Base-by-base conservation (phyloP, 306 rosid species). In the Luffa acutangula region DNA sequence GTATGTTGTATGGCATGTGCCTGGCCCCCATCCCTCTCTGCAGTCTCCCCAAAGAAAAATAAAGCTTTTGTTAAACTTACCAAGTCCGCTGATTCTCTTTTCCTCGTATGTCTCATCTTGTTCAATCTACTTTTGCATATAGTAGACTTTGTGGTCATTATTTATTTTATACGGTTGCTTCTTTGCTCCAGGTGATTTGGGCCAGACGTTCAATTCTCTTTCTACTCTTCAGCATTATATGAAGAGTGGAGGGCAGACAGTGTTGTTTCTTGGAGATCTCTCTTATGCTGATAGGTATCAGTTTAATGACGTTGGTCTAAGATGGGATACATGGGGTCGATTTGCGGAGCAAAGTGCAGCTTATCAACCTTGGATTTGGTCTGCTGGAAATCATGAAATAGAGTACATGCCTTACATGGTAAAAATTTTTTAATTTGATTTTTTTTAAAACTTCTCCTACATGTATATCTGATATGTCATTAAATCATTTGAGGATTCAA, bases 281-380 rank as follows among this genome's bases (percentile, higher is more conserved):
- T 82, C 97, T 82, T 96, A 96, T 42, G 99, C 99, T 57, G 99
- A 93, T 85, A 89, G 98, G 85, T 93, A 96, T 76, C 52, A 88
- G 76, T 82, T 85, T 79, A 89, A 70, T 78, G 99, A 96, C 48
- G 91, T 96, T 36, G 98, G 99, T 69, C 60, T 90, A 78, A 81
- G 98, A 81, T 96, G 99, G 99, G 99, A 96, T 83, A 80, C 98
- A 37, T 96, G 97, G 97, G 99, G 89, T 76, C 92, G 87, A 57
- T 93, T 96, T 21, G 76, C 80, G 46, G 99, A 93, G 85, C 87
- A 20, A 82, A 96, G 97, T 81, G 63, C 92, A 74, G 98, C 98
- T 25, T 91, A 91, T 89, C 96, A 96, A 74, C 90, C 97, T 36
- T 96, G 99, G 99, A 86, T 93, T 78, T 96, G 99, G 99, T 80